These are phyloP conservation scores for Theobroma cacao DNA, from an alignment of 345 rosid genomes.

Conservation along the genomic window DNA sequence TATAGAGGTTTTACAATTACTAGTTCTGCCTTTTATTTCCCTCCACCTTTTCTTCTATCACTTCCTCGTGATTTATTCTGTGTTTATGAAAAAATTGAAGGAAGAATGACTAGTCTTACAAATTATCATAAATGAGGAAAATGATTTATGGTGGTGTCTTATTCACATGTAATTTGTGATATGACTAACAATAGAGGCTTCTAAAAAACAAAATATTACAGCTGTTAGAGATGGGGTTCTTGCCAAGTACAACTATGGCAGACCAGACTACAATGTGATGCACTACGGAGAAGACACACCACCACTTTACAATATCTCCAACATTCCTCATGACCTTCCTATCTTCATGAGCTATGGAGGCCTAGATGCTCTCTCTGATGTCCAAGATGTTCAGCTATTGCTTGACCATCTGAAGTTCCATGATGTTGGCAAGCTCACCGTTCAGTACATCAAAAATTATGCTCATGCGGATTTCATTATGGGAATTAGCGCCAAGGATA, in stretches of 20 bases:
- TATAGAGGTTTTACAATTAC: neutral
- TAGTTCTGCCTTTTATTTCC: neutral
- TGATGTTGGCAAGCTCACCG: conserved; percentile 50
- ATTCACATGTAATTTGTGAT: too few relatives aligned
- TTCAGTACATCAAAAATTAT: conserved; percentile 62
- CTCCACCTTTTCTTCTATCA: too few relatives aligned
- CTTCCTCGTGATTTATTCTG: too few relatives aligned
- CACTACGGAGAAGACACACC: conserved; percentile 62
- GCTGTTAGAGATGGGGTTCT: conserved; percentile 61
- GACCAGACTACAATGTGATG: conserved; percentile 37
- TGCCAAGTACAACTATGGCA: conserved; percentile 76
- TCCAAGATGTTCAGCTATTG: conserved; percentile 52
- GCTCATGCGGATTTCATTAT: conserved; percentile 90
- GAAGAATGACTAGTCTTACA: too few relatives aligned
- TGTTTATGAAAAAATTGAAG: too few relatives aligned
- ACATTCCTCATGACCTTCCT: conserved; percentile 65
- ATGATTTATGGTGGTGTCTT: neutral
- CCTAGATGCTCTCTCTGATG: conserved; percentile 61
- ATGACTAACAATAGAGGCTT: neutral
- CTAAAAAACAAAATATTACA: conserved; percentile 21
- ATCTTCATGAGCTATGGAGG: conserved; percentile 81
- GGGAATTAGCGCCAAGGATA: conserved; percentile 79
- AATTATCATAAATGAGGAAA: neutral
- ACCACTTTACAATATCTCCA: conserved; percentile 73
- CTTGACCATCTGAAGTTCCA: conserved; percentile 67